A percentile compares a stretch with the other conserved stretches of the same genome.
Conservation (phyloP, 345 rosid genomes). For the Clarkia xantiana region DNA sequence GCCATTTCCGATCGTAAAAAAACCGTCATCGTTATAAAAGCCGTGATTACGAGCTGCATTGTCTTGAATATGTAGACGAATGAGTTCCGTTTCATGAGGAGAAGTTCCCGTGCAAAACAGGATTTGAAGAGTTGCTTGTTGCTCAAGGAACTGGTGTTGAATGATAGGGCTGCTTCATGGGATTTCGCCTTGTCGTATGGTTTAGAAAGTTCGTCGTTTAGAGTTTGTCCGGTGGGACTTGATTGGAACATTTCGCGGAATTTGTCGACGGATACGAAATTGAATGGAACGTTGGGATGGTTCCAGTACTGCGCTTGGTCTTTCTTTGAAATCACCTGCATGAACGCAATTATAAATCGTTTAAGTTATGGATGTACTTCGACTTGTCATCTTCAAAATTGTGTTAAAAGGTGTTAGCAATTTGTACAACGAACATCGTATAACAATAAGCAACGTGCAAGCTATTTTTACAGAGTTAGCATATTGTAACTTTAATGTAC, state of each 20-base stretch:
- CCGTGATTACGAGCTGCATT: slow-evolving; percentile 32
- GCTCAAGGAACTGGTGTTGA: slow-evolving; percentile 12
- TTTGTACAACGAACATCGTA: too few species aligned
- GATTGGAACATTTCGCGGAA: slow-evolving; percentile 18
- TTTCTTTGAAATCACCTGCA: slow-evolving; percentile 30
- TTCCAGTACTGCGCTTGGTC: slow-evolving; percentile 39
- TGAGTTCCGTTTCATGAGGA: slow-evolving; percentile 23
- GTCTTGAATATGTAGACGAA: slow-evolving; percentile 25
- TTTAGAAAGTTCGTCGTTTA: slow-evolving; percentile 14
- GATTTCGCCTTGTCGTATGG: slow-evolving; percentile 19
- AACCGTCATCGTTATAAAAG: slow-evolving; percentile 30
- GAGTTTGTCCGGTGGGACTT: slow-evolving; percentile 15
- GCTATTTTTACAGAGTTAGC: too few species aligned
- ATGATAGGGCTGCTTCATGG: slow-evolving; percentile 21
- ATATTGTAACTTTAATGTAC: too few species aligned
- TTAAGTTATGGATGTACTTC: neutral
- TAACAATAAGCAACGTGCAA: too few species aligned
- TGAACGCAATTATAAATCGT: neutral
- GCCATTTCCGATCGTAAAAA: slow-evolving; percentile 37
- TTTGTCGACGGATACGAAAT: slow-evolving; percentile 15
- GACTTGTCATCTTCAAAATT: too few species aligned
- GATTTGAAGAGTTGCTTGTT: slow-evolving; percentile 25
- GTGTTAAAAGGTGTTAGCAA: too few species aligned
- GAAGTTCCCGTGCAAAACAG: slow-evolving; percentile 26
- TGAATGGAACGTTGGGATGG: slow-evolving; percentile 11